Percentiles rank a stretch among this genome's conserved stretches.
Conservation (phyloP, 73 alveolate genomes). For the Tetrahymena thermophila region DNA sequence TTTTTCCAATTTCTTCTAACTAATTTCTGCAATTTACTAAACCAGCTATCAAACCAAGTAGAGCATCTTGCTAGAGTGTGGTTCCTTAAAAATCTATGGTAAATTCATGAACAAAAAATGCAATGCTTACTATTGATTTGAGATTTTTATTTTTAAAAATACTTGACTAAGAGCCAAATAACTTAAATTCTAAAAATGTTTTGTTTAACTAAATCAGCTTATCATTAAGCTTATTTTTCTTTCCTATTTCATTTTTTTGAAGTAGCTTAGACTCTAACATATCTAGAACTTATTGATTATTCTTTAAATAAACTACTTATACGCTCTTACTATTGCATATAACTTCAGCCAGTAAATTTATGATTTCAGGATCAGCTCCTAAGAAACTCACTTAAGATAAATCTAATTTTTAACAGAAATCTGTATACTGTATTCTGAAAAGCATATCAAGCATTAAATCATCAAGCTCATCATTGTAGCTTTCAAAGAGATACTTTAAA, state of each 20-base stretch:
- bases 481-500: background rate
- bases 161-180: background rate
- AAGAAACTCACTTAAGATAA: background rate
- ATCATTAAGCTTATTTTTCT: background rate
- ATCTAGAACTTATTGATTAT: background rate
- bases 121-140: background rate
- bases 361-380: background rate
- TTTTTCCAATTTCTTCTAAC: background rate
- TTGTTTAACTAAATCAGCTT: background rate
- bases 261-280: background rate
- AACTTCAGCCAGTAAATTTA: background rate
- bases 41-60: background rate
- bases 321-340: background rate
- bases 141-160: background rate
- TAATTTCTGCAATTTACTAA: background rate
- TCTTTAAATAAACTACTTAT: background rate
- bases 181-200: background rate
- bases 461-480: background rate
- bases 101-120: background rate
- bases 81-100: background rate
- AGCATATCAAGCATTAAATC: background rate
- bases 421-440: background rate
- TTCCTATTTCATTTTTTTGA: background rate
- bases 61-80: background rate
- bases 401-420: background rate